These are phyloP conservation scores for Taphrina confusa DNA, from an alignment of 1,139 yeast genomes.

Conservation along the genomic window DNA sequence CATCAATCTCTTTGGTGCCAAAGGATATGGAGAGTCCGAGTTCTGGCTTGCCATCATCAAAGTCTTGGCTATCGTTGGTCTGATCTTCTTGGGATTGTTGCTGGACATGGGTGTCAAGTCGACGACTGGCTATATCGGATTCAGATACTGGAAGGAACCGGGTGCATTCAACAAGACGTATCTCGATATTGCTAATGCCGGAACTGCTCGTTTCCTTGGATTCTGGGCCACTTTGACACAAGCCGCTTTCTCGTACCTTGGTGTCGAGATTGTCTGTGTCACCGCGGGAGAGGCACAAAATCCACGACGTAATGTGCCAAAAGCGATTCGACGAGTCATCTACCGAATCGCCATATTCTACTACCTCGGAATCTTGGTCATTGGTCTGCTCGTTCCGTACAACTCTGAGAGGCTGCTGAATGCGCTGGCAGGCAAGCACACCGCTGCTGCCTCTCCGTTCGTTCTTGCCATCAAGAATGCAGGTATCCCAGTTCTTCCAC, in stretches of 20 bases:
- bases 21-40: conserved; percentile 64
- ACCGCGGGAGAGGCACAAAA: conserved; percentile 86
- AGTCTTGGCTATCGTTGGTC: conserved; percentile 54
- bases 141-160: conserved; percentile 62
- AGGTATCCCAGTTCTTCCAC: conserved; percentile 62
- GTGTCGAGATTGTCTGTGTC: conserved; percentile 78
- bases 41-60: conserved; percentile 64
- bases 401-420: conserved; percentile 25
- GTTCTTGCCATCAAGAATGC: conserved; percentile 73
- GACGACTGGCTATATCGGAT: conserved; percentile 46
- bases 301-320: conserved; percentile 75
- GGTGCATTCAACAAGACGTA: conserved; percentile 58
- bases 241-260: conserved; percentile 73
- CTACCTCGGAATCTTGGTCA: conserved; percentile 67
- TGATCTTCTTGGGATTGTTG: conserved; percentile 59
- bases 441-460: conserved; percentile 56
- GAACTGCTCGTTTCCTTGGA: conserved; percentile 63
- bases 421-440: conserved; percentile 56
- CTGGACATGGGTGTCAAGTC: conserved; percentile 69
- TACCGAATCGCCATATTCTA: conserved; percentile 71
- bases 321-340: conserved; percentile 73
- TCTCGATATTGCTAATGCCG: conserved; percentile 4
- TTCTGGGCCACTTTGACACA: conserved; percentile 63
- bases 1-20: conserved; percentile 46
- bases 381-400: conserved; percentile 62